Base-by-base conservation (phyloP, 2,329 filamentous ascomycete genomes). In the Coniochaeta sp. region DNA sequence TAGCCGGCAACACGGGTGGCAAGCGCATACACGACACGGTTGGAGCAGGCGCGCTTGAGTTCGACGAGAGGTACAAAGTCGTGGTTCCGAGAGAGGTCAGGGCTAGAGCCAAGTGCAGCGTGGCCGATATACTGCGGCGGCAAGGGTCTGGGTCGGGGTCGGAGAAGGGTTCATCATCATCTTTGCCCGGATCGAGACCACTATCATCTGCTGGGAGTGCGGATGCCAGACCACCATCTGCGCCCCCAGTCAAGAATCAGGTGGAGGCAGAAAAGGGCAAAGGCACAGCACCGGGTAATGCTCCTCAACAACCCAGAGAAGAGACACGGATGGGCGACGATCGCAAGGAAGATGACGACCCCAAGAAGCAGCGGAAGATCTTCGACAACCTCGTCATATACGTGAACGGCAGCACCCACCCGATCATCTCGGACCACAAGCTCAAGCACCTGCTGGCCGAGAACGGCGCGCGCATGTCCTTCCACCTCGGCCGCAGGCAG, bases 401-500 rank as follows among this genome's bases (percentile, higher is more conserved):
- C 70, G 79, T 96, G 67, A 96, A 96, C 67, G 91, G 91, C 55
- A 91, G 87, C 58, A 95, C 90, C 2, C 79, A 84, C 54, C 91
- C 91, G 1, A 68, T 82, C 22, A 79, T 96, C 55, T 95, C 89
- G 13, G 91, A 96, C 67, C 88, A 95, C 71, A 87, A 82, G 64
- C 78, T 96, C 52, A 95, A 94, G 73, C 83, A 85, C 51, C 67
- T 95, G 14, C 77, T 96, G 32, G 81, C 78, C 5, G 76, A 83
- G 52, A 82, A 95, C 63, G 92, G 91, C 18, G 92, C 83, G 1
- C 74, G 71, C 38, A 75, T 89, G 58, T 85, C 88, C 3, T 78
- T 90, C 31, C 77, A 83, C 53, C 79, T 95, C 9, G 86, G 82
- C 9, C 80, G 89, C 42, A 79, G 83, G 32, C 79, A 78, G 49